phyloP scores from a whole-genome alignment of 495 filamentous ascomycete genomes.

The Aspergillus coremiiformis region DNA sequence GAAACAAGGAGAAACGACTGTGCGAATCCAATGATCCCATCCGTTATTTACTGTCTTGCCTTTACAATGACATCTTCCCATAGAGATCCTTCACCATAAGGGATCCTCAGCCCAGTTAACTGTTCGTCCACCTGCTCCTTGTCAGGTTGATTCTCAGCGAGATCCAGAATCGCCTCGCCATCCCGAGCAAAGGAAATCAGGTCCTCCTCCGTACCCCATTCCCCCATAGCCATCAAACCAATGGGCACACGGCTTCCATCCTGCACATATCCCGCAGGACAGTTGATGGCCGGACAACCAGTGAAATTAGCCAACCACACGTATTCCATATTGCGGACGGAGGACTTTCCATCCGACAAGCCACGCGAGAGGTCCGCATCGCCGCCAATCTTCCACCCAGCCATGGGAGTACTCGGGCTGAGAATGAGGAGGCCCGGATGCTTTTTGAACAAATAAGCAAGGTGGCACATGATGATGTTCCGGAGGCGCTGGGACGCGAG shows the following conservation, averaged over 20 bases:
- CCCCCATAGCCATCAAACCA: slow-evolving; percentile 81
- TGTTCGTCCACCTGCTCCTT: neutral
- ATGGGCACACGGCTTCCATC: slow-evolving; percentile 60
- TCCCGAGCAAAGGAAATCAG: slow-evolving; percentile 69
- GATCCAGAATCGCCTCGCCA: slow-evolving; percentile 48
- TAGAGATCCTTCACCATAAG: slow-evolving; percentile 13
- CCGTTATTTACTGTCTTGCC: slow-evolving; percentile 1
- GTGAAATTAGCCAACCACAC: slow-evolving; percentile 79
- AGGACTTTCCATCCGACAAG: slow-evolving; percentile 62
- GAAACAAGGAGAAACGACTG: neutral
- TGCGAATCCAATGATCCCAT: neutral
- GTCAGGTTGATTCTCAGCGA: slow-evolving; percentile 11
- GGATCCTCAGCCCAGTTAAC: slow-evolving; percentile 18
- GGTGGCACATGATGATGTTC: slow-evolving; percentile 72
- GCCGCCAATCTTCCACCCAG: slow-evolving; percentile 62
- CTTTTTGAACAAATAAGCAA: slow-evolving; percentile 60
- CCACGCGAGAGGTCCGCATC: slow-evolving; percentile 54
- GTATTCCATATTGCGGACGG: slow-evolving; percentile 77
- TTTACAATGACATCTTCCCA: slow-evolving; percentile 37
- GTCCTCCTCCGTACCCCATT: slow-evolving; percentile 81
- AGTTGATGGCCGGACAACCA: slow-evolving; percentile 71
- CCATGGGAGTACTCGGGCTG: slow-evolving; percentile 68
- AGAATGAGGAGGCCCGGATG: slow-evolving; percentile 75
- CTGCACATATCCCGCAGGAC: slow-evolving; percentile 67
- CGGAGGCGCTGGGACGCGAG: slow-evolving; percentile 69